Evolutionary conservation across 257 asterid species (phyloP).

Genomic region (Rubia yunnanensis): DNA sequence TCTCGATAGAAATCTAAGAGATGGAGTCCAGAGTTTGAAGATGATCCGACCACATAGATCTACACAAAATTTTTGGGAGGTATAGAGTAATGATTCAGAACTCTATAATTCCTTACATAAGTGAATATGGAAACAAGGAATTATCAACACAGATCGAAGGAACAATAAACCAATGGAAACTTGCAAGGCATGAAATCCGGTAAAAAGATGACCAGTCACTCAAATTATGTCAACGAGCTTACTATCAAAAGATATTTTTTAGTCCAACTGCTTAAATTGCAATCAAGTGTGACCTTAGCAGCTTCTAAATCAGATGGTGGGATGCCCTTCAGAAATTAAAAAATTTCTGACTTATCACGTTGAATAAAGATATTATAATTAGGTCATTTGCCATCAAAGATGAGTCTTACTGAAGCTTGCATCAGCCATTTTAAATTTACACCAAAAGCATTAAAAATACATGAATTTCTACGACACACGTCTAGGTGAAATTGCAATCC

Average conservation of each 20-base stretch:
- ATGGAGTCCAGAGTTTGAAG: conserved; percentile 58
- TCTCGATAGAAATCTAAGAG: conserved; percentile 89
- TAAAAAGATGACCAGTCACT: not conserved
- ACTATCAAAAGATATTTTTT: not conserved
- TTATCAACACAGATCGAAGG: not conserved
- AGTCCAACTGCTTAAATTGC: not conserved
- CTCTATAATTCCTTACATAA: conserved; percentile 4
- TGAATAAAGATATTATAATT: not conserved
- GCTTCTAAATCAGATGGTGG: not conserved
- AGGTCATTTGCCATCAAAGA: not conserved
- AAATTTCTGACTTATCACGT: not conserved
- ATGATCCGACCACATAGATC: conserved; percentile 79
- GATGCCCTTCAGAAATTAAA: too few species aligned
- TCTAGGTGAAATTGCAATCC: not conserved
- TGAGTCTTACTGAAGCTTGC: not conserved
- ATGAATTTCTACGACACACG: not conserved
- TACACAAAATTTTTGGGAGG: conserved; percentile 23
- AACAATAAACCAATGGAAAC: not conserved
- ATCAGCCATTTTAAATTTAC: not conserved
- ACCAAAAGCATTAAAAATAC: not conserved
- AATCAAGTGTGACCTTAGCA: not conserved
- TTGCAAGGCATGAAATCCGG: not conserved
- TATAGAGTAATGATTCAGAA: not conserved
- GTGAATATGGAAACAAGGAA: not conserved
- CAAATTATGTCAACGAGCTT: not conserved